phyloP scores from a whole-genome alignment of 495 filamentous ascomycete species.

The Elaphomyces granulatus region DNA sequence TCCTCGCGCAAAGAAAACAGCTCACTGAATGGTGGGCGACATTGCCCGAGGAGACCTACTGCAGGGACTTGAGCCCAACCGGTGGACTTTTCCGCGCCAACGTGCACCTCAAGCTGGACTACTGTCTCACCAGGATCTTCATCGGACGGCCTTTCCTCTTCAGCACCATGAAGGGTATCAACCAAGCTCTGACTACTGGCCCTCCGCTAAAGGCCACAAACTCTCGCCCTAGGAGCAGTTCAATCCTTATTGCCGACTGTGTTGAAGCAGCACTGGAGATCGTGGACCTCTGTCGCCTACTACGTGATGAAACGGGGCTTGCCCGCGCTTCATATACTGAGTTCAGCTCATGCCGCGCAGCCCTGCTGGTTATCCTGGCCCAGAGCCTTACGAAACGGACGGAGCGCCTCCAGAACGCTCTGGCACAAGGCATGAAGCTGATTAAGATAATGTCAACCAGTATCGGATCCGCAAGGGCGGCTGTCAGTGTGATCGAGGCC shows the following conservation, averaged over 20 bases:
- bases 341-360: conserved; percentile 37
- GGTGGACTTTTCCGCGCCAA: conserved; percentile 32
- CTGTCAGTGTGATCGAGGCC: conserved; percentile 37
- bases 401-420: conserved; percentile 29
- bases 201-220: conserved; percentile 21
- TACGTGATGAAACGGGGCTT: conserved; percentile 34
- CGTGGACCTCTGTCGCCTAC: conserved; percentile 31
- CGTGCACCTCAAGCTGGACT: conserved; percentile 36
- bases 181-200: conserved; percentile 12
- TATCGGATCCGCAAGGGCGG: conserved; percentile 34
- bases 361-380: conserved; percentile 34
- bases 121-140: conserved; percentile 33
- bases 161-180: conserved; percentile 25
- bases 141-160: conserved; percentile 37
- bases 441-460: conserved; percentile 41
- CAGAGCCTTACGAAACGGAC: conserved; percentile 36
- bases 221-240: conserved; percentile 26
- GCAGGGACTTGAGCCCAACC: conserved; percentile 25
- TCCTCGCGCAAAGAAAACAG: conserved; percentile 27
- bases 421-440: conserved; percentile 33
- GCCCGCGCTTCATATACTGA: conserved; percentile 38
- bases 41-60: conserved; percentile 30
- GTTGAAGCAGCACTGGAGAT: conserved; percentile 37
- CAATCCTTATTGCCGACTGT: conserved; percentile 32
- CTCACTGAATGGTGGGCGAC: conserved; percentile 36